Evolutionary conservation across 306 rosid species (phyloP), one percentile per base, ranked within the genome.

Genomic region (Rosa persica): DNA sequence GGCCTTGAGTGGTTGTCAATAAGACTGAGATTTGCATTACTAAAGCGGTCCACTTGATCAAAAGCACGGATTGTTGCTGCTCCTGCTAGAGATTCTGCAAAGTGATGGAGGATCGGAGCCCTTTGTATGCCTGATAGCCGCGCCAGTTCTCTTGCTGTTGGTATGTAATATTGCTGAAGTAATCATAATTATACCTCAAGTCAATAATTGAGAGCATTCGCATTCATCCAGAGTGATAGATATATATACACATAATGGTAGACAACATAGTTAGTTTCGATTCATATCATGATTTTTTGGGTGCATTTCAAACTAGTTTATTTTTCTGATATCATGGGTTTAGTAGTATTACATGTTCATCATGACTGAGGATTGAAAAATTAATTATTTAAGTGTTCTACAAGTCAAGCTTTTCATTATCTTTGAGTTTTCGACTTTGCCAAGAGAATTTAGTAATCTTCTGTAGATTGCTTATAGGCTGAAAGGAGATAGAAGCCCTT

Each of bases 131-230:
- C 94, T 34, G 96, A 85, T 73, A 94, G 70, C 42, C 98, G 94
- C 36, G 96, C 98, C 80, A 94, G 88, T 83, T 94, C 98, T 82
- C 98, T 84, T 76, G 98, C 97, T 52, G 98, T 92, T 43, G 94
- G 97, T 22, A 89, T 92, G 83, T 94, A 94, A 75, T 94, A 94
- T 83, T 79, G 73, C 98, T 94, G 92, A 78, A 78, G 86, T 54
- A 75, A 82, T 23, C 43, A 78, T 25, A 43, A 79, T 71, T 60
- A 47, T 73, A 8, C 23, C 76, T 74, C 58, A 42, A 62, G 65
- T 79, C 64, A 62, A 23, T 17, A 69, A 30, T 30, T 30, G 36
- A 30, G 36, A 30, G 36, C 36, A 30, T 2, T 30, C 36, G 36
- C 36, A 30, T 30, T 30, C 36, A 30, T 30, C 36, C 2, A 30